Evolutionary conservation across 257 asterid species (phyloP).

Genomic region (Nemophila menziesii): DNA sequence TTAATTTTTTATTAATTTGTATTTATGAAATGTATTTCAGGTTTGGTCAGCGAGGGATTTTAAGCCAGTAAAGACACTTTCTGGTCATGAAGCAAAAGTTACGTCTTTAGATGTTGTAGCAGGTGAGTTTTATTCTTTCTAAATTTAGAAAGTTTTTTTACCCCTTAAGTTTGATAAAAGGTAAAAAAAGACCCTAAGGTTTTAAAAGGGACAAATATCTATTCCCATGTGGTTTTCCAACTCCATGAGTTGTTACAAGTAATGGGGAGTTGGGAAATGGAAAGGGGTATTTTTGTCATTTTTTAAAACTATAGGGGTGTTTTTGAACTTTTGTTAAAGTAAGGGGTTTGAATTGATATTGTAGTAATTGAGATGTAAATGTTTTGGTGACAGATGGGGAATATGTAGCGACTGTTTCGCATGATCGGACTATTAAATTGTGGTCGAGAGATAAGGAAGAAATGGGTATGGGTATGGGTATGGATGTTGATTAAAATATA

Average conservation of each 20-base stretch:
- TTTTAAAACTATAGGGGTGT: too few relatives aligned
- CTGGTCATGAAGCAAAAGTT: slow-evolving; percentile 85
- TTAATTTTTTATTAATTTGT: slow-evolving; percentile 8
- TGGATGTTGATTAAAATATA: slow-evolving; percentile 58
- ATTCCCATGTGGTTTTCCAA: too few relatives aligned
- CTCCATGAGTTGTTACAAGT: too few relatives aligned
- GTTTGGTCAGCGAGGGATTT: slow-evolving; percentile 92
- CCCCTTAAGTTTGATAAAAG: background rate
- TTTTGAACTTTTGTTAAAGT: background rate
- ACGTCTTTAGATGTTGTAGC: slow-evolving; percentile 63
- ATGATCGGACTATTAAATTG: slow-evolving; percentile 81
- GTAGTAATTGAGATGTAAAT: background rate
- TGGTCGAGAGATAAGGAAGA: slow-evolving; percentile 67
- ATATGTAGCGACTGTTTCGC: slow-evolving; percentile 64
- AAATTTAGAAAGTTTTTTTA: background rate
- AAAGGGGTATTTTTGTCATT: too few relatives aligned
- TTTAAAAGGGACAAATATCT: too few relatives aligned
- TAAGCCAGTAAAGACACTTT: slow-evolving; percentile 64
- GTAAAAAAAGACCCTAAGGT: background rate
- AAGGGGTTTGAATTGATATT: background rate
- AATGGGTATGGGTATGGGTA: slow-evolving; percentile 47
- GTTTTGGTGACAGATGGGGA: slow-evolving; percentile 58
- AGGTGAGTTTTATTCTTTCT: slow-evolving; percentile 39
- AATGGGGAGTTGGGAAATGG: too few relatives aligned
- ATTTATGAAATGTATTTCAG: too few relatives aligned